phyloP scores from a whole-genome alignment of 148 eudicot species.

The Silene uniflora region DNA sequence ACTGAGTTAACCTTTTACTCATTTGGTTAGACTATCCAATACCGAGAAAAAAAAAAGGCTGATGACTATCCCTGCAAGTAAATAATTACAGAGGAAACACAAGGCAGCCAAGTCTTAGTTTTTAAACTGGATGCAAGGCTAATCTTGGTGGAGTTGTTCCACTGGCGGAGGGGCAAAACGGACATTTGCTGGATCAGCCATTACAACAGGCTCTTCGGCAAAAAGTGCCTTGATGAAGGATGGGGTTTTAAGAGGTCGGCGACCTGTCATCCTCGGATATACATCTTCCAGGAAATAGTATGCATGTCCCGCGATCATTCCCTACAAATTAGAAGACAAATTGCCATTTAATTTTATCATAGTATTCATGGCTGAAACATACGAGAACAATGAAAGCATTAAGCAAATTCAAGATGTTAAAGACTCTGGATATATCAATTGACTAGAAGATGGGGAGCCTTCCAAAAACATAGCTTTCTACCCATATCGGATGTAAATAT shows the following conservation, averaged over 20 bases:
- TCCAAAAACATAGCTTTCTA: no score
- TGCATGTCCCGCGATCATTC: slow-evolving; percentile 98
- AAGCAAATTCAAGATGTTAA: no score
- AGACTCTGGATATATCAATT: no score
- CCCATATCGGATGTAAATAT: no score
- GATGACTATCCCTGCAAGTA: slow-evolving; percentile 2
- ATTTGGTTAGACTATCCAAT: slow-evolving; percentile 15
- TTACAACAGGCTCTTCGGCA: slow-evolving; percentile 87
- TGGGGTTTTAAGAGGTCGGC: slow-evolving; percentile 86
- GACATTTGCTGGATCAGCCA: slow-evolving; percentile 63
- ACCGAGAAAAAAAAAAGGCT: neutral
- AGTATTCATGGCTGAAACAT: no score
- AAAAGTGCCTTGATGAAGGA: slow-evolving; percentile 63
- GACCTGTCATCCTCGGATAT: slow-evolving; percentile 88
- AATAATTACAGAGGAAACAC: slow-evolving; percentile 35
- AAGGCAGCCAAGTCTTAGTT: slow-evolving; percentile 16
- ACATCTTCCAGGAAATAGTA: slow-evolving; percentile 93
- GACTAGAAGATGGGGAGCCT: no score
- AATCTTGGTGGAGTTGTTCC: slow-evolving; percentile 36
- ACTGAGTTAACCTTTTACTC: slow-evolving; percentile 14
- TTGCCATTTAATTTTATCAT: no score
- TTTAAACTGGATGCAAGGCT: slow-evolving; percentile 1
- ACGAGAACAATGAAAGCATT: no score
- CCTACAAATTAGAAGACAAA: slow-evolving; percentile 37
- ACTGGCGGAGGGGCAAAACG: slow-evolving; percentile 72